Conservation (phyloP, 2,329 filamentous ascomycete genomes). For the Diaporthe nobilis region DNA sequence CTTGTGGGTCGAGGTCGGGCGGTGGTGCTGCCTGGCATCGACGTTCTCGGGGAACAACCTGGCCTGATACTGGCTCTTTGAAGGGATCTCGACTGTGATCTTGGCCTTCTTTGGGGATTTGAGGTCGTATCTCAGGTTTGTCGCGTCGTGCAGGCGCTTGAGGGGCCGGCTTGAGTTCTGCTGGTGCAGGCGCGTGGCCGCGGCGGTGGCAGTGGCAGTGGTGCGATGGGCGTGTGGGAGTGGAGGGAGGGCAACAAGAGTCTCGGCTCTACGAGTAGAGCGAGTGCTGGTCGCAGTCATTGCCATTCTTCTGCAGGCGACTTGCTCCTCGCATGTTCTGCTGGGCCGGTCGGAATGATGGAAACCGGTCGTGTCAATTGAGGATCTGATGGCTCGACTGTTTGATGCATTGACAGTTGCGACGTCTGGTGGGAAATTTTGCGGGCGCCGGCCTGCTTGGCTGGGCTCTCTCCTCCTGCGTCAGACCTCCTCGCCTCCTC, state of each 20-base stretch:
- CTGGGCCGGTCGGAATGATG: slow-evolving; percentile 35
- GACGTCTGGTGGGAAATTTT: slow-evolving; percentile 39
- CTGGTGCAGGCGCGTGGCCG: slow-evolving; percentile 41
- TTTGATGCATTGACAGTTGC: slow-evolving; percentile 35
- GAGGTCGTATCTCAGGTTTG: slow-evolving; percentile 42
- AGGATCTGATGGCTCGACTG: slow-evolving; percentile 36
- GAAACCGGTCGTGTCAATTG: slow-evolving; percentile 36
- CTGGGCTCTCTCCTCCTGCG: slow-evolving; percentile 34
- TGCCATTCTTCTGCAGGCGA: slow-evolving; percentile 41
- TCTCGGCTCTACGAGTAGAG: slow-evolving; percentile 43
- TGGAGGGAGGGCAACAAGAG: slow-evolving; percentile 40
- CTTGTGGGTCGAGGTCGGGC: slow-evolving; percentile 48
- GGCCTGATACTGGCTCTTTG: slow-evolving; percentile 42
- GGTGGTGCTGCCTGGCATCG: slow-evolving; percentile 41
- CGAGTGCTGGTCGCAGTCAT: slow-evolving; percentile 44
- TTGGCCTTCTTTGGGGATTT: slow-evolving; percentile 41
- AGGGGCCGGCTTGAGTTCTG: slow-evolving; percentile 41
- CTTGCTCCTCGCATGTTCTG: slow-evolving; percentile 41
- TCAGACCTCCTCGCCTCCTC: slow-evolving; percentile 34
- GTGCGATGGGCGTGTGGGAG: slow-evolving; percentile 36
- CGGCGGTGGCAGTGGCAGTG: slow-evolving; percentile 36
- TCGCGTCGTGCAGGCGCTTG: slow-evolving; percentile 42
- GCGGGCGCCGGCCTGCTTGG: slow-evolving; percentile 37
- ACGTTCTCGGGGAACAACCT: slow-evolving; percentile 39
- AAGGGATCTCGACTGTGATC: slow-evolving; percentile 42